phyloP scores from a whole-genome alignment of 306 rosid species.

The Carpinus viminea region DNA sequence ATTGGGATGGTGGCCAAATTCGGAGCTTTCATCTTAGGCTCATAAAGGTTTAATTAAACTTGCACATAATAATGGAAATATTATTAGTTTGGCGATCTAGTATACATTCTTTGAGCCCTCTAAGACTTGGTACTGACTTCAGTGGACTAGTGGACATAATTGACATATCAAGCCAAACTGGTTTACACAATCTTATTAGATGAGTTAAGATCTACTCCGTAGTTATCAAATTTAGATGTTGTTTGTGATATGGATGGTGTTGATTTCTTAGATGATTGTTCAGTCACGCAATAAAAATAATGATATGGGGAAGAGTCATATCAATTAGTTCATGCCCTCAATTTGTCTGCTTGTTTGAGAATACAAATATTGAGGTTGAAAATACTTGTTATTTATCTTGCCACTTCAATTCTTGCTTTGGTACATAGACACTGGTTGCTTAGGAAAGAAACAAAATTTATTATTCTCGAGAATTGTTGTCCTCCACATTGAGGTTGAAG shows the following conservation, averaged over 20 bases:
- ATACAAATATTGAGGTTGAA: constrained; percentile 16
- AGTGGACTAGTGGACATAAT: no score
- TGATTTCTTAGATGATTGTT: not conserved
- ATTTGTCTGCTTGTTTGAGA: constrained; percentile 3
- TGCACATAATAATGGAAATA: no score
- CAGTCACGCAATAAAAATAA: no score
- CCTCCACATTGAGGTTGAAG: constrained; percentile 21
- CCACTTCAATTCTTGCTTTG: constrained; percentile 4
- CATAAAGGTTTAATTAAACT: not conserved
- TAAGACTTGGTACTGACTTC: not conserved
- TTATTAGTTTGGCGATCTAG: not conserved
- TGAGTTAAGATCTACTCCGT: not conserved
- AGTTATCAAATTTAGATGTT: not conserved
- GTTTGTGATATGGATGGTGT: not conserved
- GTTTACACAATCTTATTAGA: not conserved
- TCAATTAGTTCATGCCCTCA: not conserved
- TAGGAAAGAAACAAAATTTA: constrained; percentile 10
- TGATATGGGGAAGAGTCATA: no score
- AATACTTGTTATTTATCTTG: constrained; percentile 12
- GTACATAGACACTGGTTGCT: constrained; percentile 18
- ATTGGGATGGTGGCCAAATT: not conserved
- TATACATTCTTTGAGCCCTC: not conserved
- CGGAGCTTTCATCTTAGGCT: not conserved
- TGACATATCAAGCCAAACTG: no score
- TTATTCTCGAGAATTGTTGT: constrained; percentile 4